Evolutionary conservation across 106 monocot species (phyloP).

Genomic region (Dendrobium chrysotoxum): DNA sequence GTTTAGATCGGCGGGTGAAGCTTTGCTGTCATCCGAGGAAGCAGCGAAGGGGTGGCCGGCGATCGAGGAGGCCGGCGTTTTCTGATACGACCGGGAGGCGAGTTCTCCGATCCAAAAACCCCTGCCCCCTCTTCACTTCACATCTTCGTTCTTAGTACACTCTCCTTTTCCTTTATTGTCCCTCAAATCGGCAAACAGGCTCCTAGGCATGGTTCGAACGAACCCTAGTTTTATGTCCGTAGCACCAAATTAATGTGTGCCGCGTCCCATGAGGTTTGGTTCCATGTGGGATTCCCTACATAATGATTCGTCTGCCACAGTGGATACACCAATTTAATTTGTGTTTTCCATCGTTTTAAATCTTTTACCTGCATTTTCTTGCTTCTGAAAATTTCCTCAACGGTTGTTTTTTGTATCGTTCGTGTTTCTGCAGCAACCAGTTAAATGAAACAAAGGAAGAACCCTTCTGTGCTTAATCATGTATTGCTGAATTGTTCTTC

Average conservation of each 20-base stretch:
- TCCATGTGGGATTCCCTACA: neutral
- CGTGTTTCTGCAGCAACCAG: neutral
- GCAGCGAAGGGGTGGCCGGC: no score
- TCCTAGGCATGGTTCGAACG: neutral
- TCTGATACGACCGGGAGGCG: no score
- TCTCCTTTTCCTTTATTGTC: neutral
- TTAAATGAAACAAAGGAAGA: slow-evolving; percentile 64
- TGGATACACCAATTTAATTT: neutral
- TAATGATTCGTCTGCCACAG: neutral
- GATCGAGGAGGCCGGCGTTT: no score
- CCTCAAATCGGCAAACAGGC: neutral
- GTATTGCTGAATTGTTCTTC: slow-evolving; percentile 51
- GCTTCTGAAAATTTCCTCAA: neutral
- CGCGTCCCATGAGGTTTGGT: neutral
- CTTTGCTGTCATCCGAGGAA: no score
- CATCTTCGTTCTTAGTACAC: neutral
- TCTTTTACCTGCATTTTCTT: neutral
- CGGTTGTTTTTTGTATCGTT: neutral
- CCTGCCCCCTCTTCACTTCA: neutral
- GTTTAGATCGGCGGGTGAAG: no score
- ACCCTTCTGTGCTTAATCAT: slow-evolving; percentile 40
- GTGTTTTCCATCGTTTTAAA: neutral
- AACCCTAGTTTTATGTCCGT: neutral
- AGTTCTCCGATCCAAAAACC: no score
- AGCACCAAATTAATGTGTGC: neutral